A percentile compares a stretch with the other conserved stretches of the same genome.
Conservation (phyloP, 108 stramenopile species). For the Nannochloropsis salina region DNA sequence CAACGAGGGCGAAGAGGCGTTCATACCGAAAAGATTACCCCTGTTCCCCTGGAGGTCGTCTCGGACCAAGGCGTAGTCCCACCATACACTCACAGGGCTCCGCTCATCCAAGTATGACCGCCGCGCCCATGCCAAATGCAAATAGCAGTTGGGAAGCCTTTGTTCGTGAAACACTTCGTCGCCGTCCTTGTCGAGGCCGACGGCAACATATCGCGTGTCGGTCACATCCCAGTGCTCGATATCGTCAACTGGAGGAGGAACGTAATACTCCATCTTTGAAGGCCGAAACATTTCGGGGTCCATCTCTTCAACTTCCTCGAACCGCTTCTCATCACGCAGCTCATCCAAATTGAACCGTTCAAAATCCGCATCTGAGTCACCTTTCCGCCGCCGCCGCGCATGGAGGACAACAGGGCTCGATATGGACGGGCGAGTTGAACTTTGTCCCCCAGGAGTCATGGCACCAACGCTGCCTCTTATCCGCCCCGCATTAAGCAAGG, state of each 20-base stretch:
- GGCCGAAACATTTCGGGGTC: constrained; percentile 14
- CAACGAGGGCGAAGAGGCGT: neutral
- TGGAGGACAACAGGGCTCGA: neutral
- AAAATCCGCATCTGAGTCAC: constrained; percentile 15
- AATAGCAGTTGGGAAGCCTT: constrained; percentile 10
- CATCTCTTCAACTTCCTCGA: constrained; percentile 7
- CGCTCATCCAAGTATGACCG: neutral
- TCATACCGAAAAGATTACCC: constrained; percentile 13
- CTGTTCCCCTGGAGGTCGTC: neutral
- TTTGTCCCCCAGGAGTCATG: neutral
- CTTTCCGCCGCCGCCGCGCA: neutral
- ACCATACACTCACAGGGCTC: constrained; percentile 10
- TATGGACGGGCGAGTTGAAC: neutral
- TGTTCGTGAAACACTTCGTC: neutral
- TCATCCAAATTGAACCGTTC: constrained; percentile 17
- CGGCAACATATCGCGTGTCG: neutral
- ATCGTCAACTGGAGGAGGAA: neutral
- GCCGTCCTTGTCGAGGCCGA: neutral
- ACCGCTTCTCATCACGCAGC: constrained; percentile 9
- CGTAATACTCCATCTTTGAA: constrained; percentile 2
- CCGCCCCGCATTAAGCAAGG: neutral
- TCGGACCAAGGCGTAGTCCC: neutral
- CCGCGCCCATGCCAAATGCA: neutral
- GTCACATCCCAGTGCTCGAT: neutral
- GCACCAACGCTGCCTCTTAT: no score